Evolutionary conservation across 495 filamentous ascomycete genomes (phyloP).

Genomic region (Paragyromitra xinjiangensis): DNA sequence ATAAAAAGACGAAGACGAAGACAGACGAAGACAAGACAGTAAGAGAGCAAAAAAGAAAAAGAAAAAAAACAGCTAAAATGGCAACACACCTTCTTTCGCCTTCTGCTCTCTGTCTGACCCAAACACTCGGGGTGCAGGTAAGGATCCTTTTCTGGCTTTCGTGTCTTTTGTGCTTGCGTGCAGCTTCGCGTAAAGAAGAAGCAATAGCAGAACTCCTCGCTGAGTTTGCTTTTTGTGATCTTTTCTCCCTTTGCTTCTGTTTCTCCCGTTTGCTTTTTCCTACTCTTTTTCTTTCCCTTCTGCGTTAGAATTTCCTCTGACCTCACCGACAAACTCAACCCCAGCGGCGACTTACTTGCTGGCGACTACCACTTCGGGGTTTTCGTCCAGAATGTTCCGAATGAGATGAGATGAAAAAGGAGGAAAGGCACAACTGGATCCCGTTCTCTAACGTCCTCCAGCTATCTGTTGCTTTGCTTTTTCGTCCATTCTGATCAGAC

Average conservation of each 20-base stretch:
- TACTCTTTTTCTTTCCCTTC: constrained; percentile 15
- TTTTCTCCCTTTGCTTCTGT: not conserved
- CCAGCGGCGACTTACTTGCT: constrained; percentile 12
- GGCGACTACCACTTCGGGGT: constrained; percentile 25
- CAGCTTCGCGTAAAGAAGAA: constrained; percentile 41
- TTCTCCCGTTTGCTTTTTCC: constrained; percentile 21
- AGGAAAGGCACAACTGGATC: constrained; percentile 11
- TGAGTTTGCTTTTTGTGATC: constrained; percentile 39
- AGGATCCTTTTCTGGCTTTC: not conserved
- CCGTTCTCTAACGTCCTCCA: constrained; percentile 9
- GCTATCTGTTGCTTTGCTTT: constrained; percentile 33
- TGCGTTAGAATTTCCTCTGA: constrained; percentile 26
- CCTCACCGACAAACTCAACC: constrained; percentile 9
- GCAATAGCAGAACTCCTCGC: constrained; percentile 3
- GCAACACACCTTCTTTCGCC: constrained; percentile 36
- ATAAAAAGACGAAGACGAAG: constrained; percentile 1
- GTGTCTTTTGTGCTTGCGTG: constrained; percentile 27
- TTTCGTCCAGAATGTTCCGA: constrained; percentile 27
- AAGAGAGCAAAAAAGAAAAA: constrained; percentile 11
- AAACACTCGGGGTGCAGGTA: constrained; percentile 38
- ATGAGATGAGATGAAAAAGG: constrained; percentile 41
- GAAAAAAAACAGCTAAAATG: constrained; percentile 6
- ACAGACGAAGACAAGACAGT: not conserved
- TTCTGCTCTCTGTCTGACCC: constrained; percentile 40
- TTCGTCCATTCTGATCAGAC: constrained; percentile 37